phyloP scores from a whole-genome alignment of 768 basidiomycete genomes.

The Phylloporus sp. region DNA sequence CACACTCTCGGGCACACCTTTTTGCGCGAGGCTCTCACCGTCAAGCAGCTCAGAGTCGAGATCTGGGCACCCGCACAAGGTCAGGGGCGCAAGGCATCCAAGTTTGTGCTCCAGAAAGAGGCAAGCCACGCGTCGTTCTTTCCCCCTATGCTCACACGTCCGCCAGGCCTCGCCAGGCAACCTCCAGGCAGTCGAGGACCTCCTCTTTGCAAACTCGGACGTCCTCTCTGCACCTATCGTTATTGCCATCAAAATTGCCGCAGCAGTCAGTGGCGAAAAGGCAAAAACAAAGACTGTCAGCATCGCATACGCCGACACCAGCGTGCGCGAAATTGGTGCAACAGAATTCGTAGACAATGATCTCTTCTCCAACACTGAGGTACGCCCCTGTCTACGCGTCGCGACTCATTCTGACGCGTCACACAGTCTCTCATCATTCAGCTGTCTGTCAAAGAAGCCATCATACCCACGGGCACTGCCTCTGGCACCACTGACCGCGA shows the following conservation, averaged over 20 bases:
- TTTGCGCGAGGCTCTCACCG: slow-evolving; percentile 84
- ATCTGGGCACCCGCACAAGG: slow-evolving; percentile 78
- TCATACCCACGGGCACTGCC: slow-evolving; percentile 70
- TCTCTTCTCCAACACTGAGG: slow-evolving; percentile 92
- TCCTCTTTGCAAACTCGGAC: slow-evolving; percentile 79
- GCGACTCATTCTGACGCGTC: background rate
- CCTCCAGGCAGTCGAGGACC: slow-evolving; percentile 68
- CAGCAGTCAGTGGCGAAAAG: slow-evolving; percentile 45
- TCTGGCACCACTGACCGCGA: slow-evolving; percentile 76
- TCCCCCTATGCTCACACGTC: slow-evolving; percentile 11
- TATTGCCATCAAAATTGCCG: slow-evolving; percentile 78
- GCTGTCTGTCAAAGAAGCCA: slow-evolving; percentile 93
- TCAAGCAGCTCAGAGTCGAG: slow-evolving; percentile 86
- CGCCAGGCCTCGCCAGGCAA: slow-evolving; percentile 71
- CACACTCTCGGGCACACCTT: slow-evolving; percentile 72
- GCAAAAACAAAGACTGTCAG: slow-evolving; percentile 73
- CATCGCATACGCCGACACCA: slow-evolving; percentile 89
- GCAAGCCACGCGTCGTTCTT: slow-evolving; percentile 33
- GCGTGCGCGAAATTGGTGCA: slow-evolving; percentile 77
- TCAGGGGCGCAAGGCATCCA: slow-evolving; percentile 66
- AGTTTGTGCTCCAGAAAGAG: slow-evolving; percentile 80
- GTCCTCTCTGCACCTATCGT: slow-evolving; percentile 81
- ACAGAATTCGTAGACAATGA: slow-evolving; percentile 94
- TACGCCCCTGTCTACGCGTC: slow-evolving; percentile 27
- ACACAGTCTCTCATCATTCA: slow-evolving; percentile 88